Evolutionary conservation across 2,329 filamentous ascomycete genomes (phyloP).

Genomic region (Xylaria sp.): DNA sequence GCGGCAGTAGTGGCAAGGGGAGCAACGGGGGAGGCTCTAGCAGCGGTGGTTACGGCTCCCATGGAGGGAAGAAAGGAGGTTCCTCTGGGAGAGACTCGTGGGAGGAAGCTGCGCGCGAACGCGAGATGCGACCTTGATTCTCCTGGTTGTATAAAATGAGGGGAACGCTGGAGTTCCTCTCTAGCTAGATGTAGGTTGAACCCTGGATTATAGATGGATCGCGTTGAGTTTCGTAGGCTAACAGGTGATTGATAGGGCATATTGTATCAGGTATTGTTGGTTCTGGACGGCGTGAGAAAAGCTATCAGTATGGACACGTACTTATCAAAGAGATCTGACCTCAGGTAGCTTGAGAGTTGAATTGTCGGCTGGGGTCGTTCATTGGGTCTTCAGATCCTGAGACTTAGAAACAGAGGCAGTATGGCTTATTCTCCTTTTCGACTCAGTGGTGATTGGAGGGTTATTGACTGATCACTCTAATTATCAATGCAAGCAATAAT

Average conservation of each 20-base stretch:
- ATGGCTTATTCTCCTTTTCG: background rate
- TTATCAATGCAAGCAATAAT: too few relatives aligned
- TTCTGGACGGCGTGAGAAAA: background rate
- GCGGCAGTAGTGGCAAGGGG: constrained; percentile 6
- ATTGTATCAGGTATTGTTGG: background rate
- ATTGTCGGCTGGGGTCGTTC: background rate
- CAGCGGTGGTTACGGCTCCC: constrained; percentile 2
- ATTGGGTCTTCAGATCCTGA: background rate
- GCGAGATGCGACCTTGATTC: constrained; percentile 32
- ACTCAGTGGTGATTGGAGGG: background rate
- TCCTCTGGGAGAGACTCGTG: constrained; percentile 29
- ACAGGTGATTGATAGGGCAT: background rate
- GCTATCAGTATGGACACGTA: background rate
- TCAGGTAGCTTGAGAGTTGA: background rate
- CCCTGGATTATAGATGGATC: background rate
- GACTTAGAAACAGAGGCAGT: background rate
- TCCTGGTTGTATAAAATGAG: background rate
- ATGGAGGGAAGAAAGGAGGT: constrained; percentile 17
- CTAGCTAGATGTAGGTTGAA: background rate
- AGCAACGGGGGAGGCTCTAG: constrained; percentile 13
- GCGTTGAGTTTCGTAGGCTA: background rate
- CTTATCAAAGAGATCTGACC: background rate
- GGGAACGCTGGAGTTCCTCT: background rate
- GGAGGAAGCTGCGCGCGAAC: constrained; percentile 33
- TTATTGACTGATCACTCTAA: too few relatives aligned